Evolutionary conservation across 2,329 filamentous ascomycete genomes (phyloP), one percentile per base, ranked within the genome.

Genomic region (Pseudocercospora eumusae): DNA sequence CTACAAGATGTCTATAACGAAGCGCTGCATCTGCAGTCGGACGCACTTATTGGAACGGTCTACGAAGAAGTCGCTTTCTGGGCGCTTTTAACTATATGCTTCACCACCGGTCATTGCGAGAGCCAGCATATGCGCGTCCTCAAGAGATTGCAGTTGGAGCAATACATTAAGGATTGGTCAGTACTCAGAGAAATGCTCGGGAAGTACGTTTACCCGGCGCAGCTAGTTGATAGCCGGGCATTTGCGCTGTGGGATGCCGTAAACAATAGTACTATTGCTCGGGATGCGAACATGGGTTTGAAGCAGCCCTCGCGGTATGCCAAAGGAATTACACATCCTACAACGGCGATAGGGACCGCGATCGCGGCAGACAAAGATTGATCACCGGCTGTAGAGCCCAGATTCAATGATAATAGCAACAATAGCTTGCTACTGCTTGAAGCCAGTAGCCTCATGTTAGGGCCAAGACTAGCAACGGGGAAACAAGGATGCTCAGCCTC

Each of bases 41-140:
- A 65, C 0, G 44, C 63, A 11, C 61, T 69, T 20, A 42, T 68
- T 28, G 64, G 61, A 11, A 68, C 64, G 0, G 54, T 67, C 10
- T 69, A 61, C 36, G 67, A 66, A 23, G 66, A 68, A 36, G 44
- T 65, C 8, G 54, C 57, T 9, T 61, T 68, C 52, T 69, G 66
- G 67, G 56, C 62, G 10, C 56, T 69, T 13, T 62, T 65, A 27
- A 60, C 55, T 21, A 64, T 68, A 25, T 66, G 64, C 52, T 57
- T 62, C 11, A 59, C 61, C 11, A 67, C 59, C 6, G 65, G 65
- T 21, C 56, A 58, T 13, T 66, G 63, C 50, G 65, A 65, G 21
- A 31, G 59, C 42, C 56, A 58, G 13, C 60, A 67, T 40, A 67
- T 67, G 65, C 58, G 63, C 13, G 33, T 49, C 10, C 23, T 67